Percentiles rank a stretch among this genome's conserved stretches.
phyloP scores from a whole-genome alignment of 2,329 filamentous ascomycete species.

The Trichoderma atroviride region DNA sequence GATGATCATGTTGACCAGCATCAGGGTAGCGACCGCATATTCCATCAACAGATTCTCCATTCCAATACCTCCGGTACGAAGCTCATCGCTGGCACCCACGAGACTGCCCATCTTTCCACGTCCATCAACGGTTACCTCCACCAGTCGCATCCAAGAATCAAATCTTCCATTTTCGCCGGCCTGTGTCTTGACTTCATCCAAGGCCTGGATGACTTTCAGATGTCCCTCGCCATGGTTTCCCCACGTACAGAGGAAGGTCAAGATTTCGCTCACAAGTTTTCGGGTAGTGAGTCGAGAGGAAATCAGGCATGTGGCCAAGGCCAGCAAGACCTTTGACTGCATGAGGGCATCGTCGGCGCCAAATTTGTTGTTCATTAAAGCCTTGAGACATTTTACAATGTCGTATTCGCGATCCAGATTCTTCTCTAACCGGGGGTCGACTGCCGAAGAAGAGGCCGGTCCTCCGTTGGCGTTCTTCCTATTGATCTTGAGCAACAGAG shows the following conservation, averaged over 20 bases:
- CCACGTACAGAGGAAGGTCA: conserved; percentile 97
- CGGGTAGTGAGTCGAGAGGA: conserved; percentile 88
- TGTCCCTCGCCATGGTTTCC: conserved; percentile 81
- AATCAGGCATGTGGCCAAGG: conserved; percentile 82
- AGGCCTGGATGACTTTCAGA: conserved; percentile 86
- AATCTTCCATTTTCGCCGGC: conserved; percentile 93
- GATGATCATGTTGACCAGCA: conserved; percentile 95
- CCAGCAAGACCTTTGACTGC: conserved; percentile 87
- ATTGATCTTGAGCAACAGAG: conserved; percentile 91
- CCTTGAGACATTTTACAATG: conserved; percentile 96
- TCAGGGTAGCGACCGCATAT: conserved; percentile 92
- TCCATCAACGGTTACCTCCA: conserved; percentile 95
- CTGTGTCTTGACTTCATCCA: conserved; percentile 87
- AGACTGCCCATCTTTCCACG: conserved; percentile 98
- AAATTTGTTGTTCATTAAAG: conserved; percentile 99
- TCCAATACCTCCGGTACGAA: conserved; percentile 92
- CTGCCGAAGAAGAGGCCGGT: conserved; percentile 55
- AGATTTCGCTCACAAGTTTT: conserved; percentile 92
- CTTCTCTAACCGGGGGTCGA: conserved; percentile 66
- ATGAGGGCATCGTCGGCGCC: conserved; percentile 92
- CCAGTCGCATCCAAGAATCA: conserved; percentile 97
- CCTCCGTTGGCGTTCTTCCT: conserved; percentile 78
- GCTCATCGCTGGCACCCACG: conserved; percentile 94
- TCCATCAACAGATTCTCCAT: conserved; percentile 99
- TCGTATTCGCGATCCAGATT: conserved; percentile 93